phyloP scores from a whole-genome alignment of 306 rosid genomes.

The Cucurbita maxima region DNA sequence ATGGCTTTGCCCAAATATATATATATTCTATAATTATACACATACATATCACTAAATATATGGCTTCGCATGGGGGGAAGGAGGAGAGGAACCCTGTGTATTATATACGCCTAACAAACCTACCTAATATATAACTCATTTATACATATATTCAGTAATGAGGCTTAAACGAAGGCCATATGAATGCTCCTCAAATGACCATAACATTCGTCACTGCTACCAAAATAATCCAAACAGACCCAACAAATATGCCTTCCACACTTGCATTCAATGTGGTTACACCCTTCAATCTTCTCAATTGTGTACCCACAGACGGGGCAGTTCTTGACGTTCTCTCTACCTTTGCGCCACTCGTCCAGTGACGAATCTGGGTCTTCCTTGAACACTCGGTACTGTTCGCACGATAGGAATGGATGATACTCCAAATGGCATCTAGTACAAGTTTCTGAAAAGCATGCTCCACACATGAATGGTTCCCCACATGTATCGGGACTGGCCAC shows the following conservation, averaged over 20 bases:
- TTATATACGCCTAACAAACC: neutral
- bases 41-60: neutral
- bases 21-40: neutral
- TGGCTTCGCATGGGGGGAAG: neutral
- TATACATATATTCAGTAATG: neutral
- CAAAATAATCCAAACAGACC: slow-evolving; percentile 57
- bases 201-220: slow-evolving; percentile 55
- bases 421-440: slow-evolving; percentile 81
- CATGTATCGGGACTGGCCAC: slow-evolving; percentile 32
- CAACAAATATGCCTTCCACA: slow-evolving; percentile 90
- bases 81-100: neutral
- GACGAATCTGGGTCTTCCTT: slow-evolving; percentile 89
- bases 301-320: slow-evolving; percentile 50
- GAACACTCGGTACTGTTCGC: slow-evolving; percentile 52
- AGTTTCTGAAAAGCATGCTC: slow-evolving; percentile 75
- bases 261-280: slow-evolving; percentile 79
- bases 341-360: slow-evolving; percentile 63
- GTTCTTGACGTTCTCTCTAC: slow-evolving; percentile 60
- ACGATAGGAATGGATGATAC: slow-evolving; percentile 64
- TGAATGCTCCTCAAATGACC: slow-evolving; percentile 56
- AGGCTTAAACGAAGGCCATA: slow-evolving; percentile 29
- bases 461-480: slow-evolving; percentile 59
- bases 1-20: neutral
- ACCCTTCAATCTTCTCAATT: slow-evolving; percentile 79
- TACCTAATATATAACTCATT: neutral